Evolutionary conservation across 73 alveolate genomes (phyloP).

Genomic region (Strombidium stylifer): DNA sequence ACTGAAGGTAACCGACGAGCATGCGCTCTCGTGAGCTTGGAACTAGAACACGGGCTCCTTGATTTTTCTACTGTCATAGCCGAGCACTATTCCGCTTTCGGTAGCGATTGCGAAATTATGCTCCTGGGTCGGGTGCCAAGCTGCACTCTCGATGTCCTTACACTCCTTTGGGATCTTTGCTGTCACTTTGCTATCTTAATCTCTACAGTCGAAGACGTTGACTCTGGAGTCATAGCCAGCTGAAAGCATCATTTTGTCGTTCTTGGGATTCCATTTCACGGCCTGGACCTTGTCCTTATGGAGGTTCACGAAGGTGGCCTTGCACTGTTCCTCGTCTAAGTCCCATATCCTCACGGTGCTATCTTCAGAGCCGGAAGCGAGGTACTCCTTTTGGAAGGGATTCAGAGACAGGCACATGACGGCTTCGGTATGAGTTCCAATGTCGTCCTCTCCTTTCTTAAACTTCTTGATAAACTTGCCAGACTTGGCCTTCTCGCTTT

Average conservation of each 20-base stretch:
- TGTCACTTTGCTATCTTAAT: slow-evolving; percentile 46
- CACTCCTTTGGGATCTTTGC: slow-evolving; percentile 29
- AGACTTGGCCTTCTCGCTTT: slow-evolving; percentile 59
- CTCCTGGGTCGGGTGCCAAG: slow-evolving; percentile 89
- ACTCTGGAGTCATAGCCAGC: slow-evolving; percentile 91
- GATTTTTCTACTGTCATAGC: slow-evolving; percentile 87
- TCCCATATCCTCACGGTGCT: slow-evolving; percentile 95
- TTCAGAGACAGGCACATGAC: slow-evolving; percentile 81
- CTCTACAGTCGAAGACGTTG: slow-evolving; percentile 81
- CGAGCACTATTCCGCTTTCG: slow-evolving; percentile 91
- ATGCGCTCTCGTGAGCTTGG: slow-evolving; percentile 86
- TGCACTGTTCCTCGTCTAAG: slow-evolving; percentile 64
- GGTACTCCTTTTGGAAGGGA: slow-evolving; percentile 76
- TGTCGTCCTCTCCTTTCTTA: slow-evolving; percentile 56
- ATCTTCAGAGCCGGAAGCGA: slow-evolving; percentile 98
- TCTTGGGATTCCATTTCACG: slow-evolving; percentile 85
- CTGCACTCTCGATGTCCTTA: slow-evolving; percentile 86
- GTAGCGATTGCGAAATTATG: slow-evolving; percentile 79
- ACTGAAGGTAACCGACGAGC: slow-evolving; percentile 79
- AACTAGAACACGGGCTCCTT: slow-evolving; percentile 63
- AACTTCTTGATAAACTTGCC: too few relatives aligned
- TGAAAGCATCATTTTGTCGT: slow-evolving; percentile 79
- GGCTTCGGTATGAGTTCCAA: slow-evolving; percentile 85
- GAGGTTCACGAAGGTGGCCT: slow-evolving; percentile 59
- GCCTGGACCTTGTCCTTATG: slow-evolving; percentile 92